These are phyloP conservation scores for Tetrapisispora phaffii DNA, from an alignment of 805 yeast genomes.

Conservation along the genomic window DNA sequence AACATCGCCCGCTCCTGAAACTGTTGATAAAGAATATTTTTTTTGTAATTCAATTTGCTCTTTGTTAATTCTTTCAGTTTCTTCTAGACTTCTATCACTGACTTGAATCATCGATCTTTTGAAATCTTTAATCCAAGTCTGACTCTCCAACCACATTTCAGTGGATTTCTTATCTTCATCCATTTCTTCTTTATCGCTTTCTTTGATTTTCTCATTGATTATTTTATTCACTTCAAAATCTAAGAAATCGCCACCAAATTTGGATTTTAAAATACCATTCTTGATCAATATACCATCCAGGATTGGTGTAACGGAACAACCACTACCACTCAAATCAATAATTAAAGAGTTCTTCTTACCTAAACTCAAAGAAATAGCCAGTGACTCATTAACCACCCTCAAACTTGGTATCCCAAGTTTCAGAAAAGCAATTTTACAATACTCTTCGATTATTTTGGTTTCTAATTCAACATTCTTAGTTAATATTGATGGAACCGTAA, in stretches of 20 bases:
- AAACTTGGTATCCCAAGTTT: constrained; percentile 65
- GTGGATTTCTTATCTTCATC: constrained; percentile 7
- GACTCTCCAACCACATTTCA: constrained; percentile 19
- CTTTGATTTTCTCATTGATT: constrained; percentile 24
- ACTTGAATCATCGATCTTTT: constrained; percentile 25
- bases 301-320: constrained; percentile 65
- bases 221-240: constrained; percentile 51
- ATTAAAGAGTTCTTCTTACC: constrained; percentile 73
- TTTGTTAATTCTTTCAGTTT: constrained; percentile 17
- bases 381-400: constrained; percentile 63
- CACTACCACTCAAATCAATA: constrained; percentile 67
- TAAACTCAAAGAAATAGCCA: constrained; percentile 67
- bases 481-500: constrained; percentile 30
- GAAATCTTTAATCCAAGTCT: constrained; percentile 26
- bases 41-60: constrained; percentile 20
- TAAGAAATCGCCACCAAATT: constrained; percentile 78
- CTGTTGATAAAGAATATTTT: constrained; percentile 11
- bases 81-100: constrained; percentile 19
- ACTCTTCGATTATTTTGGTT: constrained; percentile 40
- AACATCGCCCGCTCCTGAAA: neutral
- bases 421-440: constrained; percentile 68
- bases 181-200: neutral
- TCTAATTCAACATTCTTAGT: constrained; percentile 14
- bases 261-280: constrained; percentile 56
- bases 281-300: constrained; percentile 61